These are phyloP conservation scores for Epichloe baconii DNA, from an alignment of 2,329 filamentous ascomycete species.

Conservation along the genomic window DNA sequence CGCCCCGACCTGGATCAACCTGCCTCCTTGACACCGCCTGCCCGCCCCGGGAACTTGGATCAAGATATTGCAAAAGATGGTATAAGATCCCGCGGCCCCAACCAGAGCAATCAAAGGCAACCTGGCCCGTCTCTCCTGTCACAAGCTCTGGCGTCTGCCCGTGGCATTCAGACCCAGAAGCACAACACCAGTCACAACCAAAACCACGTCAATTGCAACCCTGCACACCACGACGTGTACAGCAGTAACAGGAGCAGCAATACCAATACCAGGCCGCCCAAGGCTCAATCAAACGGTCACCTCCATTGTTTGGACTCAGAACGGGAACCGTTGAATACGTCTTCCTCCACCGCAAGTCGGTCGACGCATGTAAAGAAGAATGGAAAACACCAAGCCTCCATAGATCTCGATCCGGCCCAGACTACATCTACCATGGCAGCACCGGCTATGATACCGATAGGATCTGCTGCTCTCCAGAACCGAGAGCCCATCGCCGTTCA, in stretches of 20 bases:
- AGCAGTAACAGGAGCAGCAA: not conserved
- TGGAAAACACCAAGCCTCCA: conserved; percentile 5
- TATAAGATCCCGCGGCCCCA: conserved; percentile 35
- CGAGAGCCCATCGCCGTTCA: conserved; percentile 19
- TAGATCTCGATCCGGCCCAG: conserved; percentile 2
- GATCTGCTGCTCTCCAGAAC: conserved; percentile 14
- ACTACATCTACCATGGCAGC: conserved; percentile 18
- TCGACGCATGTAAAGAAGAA: conserved; percentile 2
- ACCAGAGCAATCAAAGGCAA: conserved; percentile 18
- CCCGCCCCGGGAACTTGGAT: conserved; percentile 3
- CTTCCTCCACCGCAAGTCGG: conserved; percentile 1
- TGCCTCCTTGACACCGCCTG: not conserved
- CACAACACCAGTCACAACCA: not conserved
- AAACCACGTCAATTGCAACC: not conserved
- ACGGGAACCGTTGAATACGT: not conserved
- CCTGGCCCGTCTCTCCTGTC: conserved; percentile 42
- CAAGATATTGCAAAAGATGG: conserved; percentile 9
- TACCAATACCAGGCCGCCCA: not conserved
- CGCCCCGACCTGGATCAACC: not conserved
- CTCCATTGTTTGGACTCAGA: not conserved
- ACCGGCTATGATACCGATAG: conserved; percentile 19
- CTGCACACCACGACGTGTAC: not conserved
- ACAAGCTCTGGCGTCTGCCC: conserved; percentile 45
- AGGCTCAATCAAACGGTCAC: not conserved
- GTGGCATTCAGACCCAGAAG: conserved; percentile 28